Evolutionary conservation across 768 basidiomycete genomes (phyloP).

Genomic region (Lyophyllum atratum): DNA sequence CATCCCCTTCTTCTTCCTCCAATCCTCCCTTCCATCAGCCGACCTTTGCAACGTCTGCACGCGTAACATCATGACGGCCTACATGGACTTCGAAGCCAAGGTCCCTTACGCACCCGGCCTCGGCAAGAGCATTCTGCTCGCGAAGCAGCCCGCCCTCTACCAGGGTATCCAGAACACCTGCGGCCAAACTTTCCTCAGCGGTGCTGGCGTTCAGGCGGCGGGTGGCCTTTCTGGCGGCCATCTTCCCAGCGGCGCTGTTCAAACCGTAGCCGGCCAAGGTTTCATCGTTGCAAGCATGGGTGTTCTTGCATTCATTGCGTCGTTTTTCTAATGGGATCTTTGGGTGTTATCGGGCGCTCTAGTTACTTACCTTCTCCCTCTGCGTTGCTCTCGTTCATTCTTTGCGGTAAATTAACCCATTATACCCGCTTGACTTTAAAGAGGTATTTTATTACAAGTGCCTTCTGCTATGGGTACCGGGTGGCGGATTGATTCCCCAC

Average conservation of each 20-base stretch:
- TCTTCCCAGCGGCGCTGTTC: slow-evolving; percentile 24
- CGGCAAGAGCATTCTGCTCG: slow-evolving; percentile 59
- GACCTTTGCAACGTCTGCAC: slow-evolving; percentile 84
- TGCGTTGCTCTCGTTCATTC: slow-evolving; percentile 13
- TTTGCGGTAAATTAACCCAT: slow-evolving; percentile 19
- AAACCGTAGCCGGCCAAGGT: slow-evolving; percentile 22
- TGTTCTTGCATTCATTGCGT: slow-evolving; percentile 16
- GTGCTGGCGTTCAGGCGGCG: slow-evolving; percentile 63
- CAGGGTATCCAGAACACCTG: slow-evolving; percentile 61
- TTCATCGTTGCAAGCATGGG: slow-evolving; percentile 18
- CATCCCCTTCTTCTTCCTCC: slow-evolving; percentile 81
- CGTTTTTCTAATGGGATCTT: slow-evolving; percentile 15
- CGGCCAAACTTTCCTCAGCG: slow-evolving; percentile 68
- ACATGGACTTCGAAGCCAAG: slow-evolving; percentile 73
- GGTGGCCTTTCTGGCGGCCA: slow-evolving; percentile 52
- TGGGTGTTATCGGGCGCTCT: slow-evolving; percentile 12
- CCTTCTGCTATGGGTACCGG: slow-evolving; percentile 5
- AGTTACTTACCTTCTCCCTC: slow-evolving; percentile 9
- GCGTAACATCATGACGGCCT: slow-evolving; percentile 70
- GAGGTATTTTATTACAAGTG: slow-evolving; percentile 18
- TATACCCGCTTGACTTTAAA: slow-evolving; percentile 23
- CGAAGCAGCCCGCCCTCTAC: slow-evolving; percentile 70
- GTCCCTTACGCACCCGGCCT: slow-evolving; percentile 80
- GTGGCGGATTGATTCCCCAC: slow-evolving; percentile 17
- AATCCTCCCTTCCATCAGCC: slow-evolving; percentile 44